A percentile compares a stretch with the other conserved stretches of the same genome.
Conservation (phyloP, 2,329 filamentous ascomycete genomes). For the Remersonia thermophila region DNA sequence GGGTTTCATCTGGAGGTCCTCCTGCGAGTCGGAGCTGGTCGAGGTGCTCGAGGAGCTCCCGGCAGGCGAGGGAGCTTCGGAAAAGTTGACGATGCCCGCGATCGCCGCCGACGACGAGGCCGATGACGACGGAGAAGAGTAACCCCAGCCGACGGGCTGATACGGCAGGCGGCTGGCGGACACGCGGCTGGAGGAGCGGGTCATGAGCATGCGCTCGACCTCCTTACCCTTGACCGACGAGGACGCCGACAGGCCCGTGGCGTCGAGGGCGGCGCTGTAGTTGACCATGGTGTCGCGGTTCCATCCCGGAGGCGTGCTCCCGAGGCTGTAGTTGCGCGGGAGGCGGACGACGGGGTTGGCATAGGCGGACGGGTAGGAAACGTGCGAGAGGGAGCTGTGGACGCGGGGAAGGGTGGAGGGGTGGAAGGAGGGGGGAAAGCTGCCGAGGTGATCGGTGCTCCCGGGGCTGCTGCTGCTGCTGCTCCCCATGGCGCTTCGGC, state of each 20-base stretch:
- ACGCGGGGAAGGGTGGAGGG: conserved; percentile 25
- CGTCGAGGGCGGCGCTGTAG: conserved; percentile 16
- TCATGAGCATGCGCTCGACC: conserved; percentile 23
- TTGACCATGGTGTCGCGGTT: conserved; percentile 21
- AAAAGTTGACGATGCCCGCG: neutral
- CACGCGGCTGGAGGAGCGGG: conserved; percentile 28
- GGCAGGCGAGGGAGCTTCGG: conserved; percentile 17
- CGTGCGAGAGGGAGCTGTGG: conserved; percentile 34
- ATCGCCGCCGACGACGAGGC: too few relatives aligned
- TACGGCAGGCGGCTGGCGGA: conserved; percentile 13
- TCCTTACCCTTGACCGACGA: conserved; percentile 32
- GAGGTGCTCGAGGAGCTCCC: conserved; percentile 28
- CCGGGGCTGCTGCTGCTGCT: conserved; percentile 17
- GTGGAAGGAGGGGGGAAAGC: conserved; percentile 8
- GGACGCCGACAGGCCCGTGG: neutral
- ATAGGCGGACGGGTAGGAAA: conserved; percentile 33
- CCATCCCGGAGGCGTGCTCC: conserved; percentile 26
- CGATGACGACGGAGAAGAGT: too few relatives aligned
- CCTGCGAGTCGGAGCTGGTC: conserved; percentile 23
- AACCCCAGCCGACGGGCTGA: conserved; percentile 2
- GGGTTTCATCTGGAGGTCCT: conserved; percentile 29
- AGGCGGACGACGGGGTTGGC: conserved; percentile 27
- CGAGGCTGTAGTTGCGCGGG: conserved; percentile 33
- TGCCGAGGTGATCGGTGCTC: conserved; percentile 21
- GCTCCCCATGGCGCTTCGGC: conserved; percentile 29